phyloP scores from a whole-genome alignment of 176 grass and related monocot genomes.

The Puccinellia tenuiflora region DNA sequence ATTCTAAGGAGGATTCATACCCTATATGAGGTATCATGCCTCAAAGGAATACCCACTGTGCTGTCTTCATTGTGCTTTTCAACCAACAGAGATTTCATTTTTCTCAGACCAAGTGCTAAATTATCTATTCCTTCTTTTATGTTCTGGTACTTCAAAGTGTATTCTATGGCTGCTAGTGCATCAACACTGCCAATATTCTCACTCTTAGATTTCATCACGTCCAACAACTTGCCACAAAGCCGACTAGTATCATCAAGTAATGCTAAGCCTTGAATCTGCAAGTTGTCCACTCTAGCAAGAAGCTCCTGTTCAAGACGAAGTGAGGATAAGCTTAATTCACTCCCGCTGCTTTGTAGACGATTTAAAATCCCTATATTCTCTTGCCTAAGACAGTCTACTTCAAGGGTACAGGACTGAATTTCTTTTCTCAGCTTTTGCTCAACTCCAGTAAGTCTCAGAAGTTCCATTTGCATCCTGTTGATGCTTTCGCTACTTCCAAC shows the following conservation, averaged over 20 bases:
- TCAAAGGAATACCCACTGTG: neutral
- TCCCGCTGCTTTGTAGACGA: conserved; percentile 31
- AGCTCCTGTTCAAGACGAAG: conserved; percentile 57
- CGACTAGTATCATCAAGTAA: conserved; percentile 41
- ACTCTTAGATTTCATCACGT: conserved; percentile 46
- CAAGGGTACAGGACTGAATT: conserved; percentile 39
- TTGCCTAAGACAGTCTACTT: conserved; percentile 54
- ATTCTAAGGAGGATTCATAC: conserved; percentile 23
- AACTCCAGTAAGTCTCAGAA: conserved; percentile 55
- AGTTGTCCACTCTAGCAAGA: conserved; percentile 34
- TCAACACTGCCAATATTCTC: conserved; percentile 23
- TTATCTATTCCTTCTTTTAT: conserved; percentile 46
- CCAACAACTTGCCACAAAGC: conserved; percentile 51
- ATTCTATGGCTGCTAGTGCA: conserved; percentile 25
- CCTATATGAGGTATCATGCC: conserved; percentile 22
- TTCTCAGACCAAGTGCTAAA: conserved; percentile 45
- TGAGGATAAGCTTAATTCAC: conserved; percentile 21
- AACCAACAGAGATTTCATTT: conserved; percentile 33
- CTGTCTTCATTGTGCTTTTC: conserved; percentile 42
- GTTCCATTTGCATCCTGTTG: conserved; percentile 50
- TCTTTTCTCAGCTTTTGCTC: conserved; percentile 64
- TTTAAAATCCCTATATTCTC: conserved; percentile 45
- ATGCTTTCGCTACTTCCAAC: conserved; percentile 32
- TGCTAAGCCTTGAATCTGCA: conserved; percentile 51
- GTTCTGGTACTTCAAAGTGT: conserved; percentile 54